Evolutionary conservation across 495 filamentous ascomycete species (phyloP).

Genomic region (Pseudoneurospora amorphoporcata): DNA sequence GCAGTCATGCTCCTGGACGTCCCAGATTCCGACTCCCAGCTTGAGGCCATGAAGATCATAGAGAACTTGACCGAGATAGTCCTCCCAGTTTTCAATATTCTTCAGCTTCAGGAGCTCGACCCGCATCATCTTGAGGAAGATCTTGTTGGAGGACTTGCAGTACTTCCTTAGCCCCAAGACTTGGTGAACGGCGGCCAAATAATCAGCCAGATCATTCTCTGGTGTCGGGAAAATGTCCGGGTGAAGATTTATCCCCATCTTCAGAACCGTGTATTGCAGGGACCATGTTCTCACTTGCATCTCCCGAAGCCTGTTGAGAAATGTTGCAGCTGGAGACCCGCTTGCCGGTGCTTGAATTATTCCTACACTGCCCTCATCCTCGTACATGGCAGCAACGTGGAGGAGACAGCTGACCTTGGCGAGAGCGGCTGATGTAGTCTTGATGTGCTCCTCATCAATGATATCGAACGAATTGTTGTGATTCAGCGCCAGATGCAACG

Average conservation of each 20-base stretch:
- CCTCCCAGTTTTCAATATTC: conserved; percentile 58
- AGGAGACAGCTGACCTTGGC: conserved; percentile 58
- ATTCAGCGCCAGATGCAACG: conserved; percentile 53
- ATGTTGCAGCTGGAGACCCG: conserved; percentile 33
- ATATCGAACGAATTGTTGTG: conserved; percentile 70
- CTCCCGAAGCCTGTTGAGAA: conserved; percentile 68
- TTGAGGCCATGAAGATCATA: conserved; percentile 81
- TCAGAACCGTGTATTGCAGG: conserved; percentile 61
- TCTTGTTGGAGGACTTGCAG: conserved; percentile 75
- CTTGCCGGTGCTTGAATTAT: conserved; percentile 38
- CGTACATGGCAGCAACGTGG: conserved; percentile 67
- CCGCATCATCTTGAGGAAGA: conserved; percentile 82
- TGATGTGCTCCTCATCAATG: conserved; percentile 66
- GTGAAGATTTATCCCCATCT: conserved; percentile 63
- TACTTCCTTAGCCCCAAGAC: conserved; percentile 75
- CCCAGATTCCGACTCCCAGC: conserved; percentile 55
- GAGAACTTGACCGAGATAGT: conserved; percentile 77
- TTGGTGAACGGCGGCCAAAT: conserved; percentile 69
- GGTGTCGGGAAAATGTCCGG: conserved; percentile 47
- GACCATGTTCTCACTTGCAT: conserved; percentile 86
- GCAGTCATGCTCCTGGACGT: conserved; percentile 67
- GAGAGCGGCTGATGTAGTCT: conserved; percentile 56
- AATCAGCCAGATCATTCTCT: conserved; percentile 60
- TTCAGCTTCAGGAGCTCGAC: conserved; percentile 60
- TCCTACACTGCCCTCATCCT: conserved; percentile 70